A percentile compares a stretch with the other conserved stretches of the same genome.
These are phyloP conservation scores for Malassezia sp. DNA, from an alignment of 1,284 basidiomycete genomes.

Conservation along the genomic window DNA sequence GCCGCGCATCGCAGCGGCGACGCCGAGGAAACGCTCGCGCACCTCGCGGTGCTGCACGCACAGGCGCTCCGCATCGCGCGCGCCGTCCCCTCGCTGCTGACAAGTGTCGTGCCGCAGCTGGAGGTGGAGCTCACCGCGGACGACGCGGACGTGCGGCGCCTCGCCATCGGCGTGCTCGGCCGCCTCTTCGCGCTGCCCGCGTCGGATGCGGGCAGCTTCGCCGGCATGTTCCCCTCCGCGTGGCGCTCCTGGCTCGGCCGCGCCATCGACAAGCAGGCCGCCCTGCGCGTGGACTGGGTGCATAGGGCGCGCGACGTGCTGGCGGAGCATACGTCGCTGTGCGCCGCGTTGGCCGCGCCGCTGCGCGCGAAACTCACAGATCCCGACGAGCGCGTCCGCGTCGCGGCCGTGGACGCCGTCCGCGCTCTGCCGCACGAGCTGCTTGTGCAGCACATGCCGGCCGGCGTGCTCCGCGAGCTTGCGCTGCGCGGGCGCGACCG, in stretches of 20 bases:
- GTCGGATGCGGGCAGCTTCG: constrained; percentile 52
- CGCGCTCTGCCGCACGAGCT: constrained; percentile 81
- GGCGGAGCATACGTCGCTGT: constrained; percentile 53
- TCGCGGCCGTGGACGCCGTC: constrained; percentile 70
- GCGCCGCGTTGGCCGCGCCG: constrained; percentile 47
- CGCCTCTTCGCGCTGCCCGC: constrained; percentile 62
- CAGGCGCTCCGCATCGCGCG: constrained; percentile 74
- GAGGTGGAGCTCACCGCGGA: constrained; percentile 79
- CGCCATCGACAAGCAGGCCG: constrained; percentile 62
- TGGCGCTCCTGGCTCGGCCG: constrained; percentile 78
- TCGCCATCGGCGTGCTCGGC: constrained; percentile 73
- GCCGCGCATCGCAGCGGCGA: constrained; percentile 45
- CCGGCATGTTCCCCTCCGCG: constrained; percentile 65
- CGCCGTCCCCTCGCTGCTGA: constrained; percentile 66
- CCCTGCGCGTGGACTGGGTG: constrained; percentile 67
- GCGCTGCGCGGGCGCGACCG: constrained; percentile 70
- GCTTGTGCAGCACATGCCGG: constrained; percentile 67
- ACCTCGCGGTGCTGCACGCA: constrained; percentile 61
- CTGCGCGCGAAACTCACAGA: constrained; percentile 51
- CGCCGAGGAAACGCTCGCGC: constrained; percentile 23
- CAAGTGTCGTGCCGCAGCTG: constrained; percentile 81
- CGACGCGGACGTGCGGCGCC: constrained; percentile 59
- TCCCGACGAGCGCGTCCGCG: constrained; percentile 80
- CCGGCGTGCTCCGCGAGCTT: constrained; percentile 56
- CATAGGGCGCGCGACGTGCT: constrained; percentile 53